Percentiles rank a stretch among this genome's conserved stretches.
phyloP scores from a whole-genome alignment of 495 filamentous ascomycete genomes.

The Trichoderma parareesei region DNA sequence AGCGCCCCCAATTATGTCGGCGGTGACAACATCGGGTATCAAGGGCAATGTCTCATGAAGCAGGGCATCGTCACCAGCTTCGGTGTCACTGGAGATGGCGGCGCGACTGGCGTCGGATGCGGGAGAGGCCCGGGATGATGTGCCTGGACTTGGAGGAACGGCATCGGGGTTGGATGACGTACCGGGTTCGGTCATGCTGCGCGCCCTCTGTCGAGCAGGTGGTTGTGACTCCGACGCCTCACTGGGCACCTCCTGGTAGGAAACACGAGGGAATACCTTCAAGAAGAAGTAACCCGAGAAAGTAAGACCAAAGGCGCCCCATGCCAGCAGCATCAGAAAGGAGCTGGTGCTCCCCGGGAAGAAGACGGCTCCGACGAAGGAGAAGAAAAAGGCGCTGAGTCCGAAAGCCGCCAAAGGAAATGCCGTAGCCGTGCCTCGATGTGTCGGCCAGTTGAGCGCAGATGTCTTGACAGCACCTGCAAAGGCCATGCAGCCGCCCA shows the following conservation, averaged over 20 bases:
- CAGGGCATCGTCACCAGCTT: constrained; percentile 25
- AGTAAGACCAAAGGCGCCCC: constrained; percentile 68
- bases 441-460: constrained; percentile 84
- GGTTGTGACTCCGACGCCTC: neutral
- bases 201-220: neutral
- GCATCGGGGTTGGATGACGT: constrained; percentile 31
- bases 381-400: constrained; percentile 94
- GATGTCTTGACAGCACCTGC: constrained; percentile 77
- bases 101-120: constrained; percentile 6
- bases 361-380: constrained; percentile 61
- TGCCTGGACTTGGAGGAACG: neutral
- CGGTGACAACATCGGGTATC: constrained; percentile 36
- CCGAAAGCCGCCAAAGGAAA: constrained; percentile 91
- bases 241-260: constrained; percentile 59
- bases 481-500: constrained; percentile 84
- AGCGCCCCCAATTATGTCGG: constrained; percentile 37
- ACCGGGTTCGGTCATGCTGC: constrained; percentile 51
- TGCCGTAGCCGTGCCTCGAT: constrained; percentile 88
- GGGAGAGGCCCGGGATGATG: neutral
- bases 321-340: constrained; percentile 71
- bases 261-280: constrained; percentile 57
- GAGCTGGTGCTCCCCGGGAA: constrained; percentile 77
- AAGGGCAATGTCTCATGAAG: constrained; percentile 74
- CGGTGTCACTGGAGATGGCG: neutral
- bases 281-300: constrained; percentile 75